A percentile compares a stretch with the other conserved stretches of the same genome.
Conservation (phyloP, 805 yeast genomes). For the Sugiyamaella chiloensis region DNA sequence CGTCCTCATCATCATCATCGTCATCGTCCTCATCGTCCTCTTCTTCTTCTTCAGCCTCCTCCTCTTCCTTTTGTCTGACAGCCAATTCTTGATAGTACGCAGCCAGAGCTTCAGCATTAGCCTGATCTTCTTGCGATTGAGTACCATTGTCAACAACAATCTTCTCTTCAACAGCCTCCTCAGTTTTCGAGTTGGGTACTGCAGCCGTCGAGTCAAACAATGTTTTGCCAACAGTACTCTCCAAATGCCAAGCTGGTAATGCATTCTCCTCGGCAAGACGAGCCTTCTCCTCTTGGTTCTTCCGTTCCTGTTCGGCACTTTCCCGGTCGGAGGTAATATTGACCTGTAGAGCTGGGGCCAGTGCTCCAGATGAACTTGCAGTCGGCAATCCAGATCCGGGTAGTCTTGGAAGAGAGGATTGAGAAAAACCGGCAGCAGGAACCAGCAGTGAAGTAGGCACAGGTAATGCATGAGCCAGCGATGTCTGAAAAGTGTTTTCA, state of each 20-base stretch:
- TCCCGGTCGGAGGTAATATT: conserved; percentile 83
- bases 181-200: conserved; percentile 6
- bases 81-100: conserved; percentile 76
- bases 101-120: conserved; percentile 66
- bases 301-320: conserved; percentile 66
- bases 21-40: conserved; percentile 46
- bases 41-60: conserved; percentile 54
- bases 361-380: conserved; percentile 21
- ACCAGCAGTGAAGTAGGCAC: conserved; percentile 43
- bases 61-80: conserved; percentile 61
- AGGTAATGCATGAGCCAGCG: conserved; percentile 79
- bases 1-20: conserved; percentile 52
- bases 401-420: conserved; percentile 26
- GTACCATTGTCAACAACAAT: conserved; percentile 17
- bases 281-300: conserved; percentile 64
- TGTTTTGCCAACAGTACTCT: conserved; percentile 78
- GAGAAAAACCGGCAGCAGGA: conserved; percentile 13
- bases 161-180: conserved; percentile 4
- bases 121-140: conserved; percentile 55
- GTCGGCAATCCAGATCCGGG: conserved; percentile 31
- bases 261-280: conserved; percentile 85
- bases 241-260: conserved; percentile 93
- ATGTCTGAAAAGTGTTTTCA: conserved; percentile 85
- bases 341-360: conserved; percentile 80
- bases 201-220: conserved; percentile 31